Conservation (phyloP, 1,284 basidiomycete species). For the Fomitopsis pinicola region DNA sequence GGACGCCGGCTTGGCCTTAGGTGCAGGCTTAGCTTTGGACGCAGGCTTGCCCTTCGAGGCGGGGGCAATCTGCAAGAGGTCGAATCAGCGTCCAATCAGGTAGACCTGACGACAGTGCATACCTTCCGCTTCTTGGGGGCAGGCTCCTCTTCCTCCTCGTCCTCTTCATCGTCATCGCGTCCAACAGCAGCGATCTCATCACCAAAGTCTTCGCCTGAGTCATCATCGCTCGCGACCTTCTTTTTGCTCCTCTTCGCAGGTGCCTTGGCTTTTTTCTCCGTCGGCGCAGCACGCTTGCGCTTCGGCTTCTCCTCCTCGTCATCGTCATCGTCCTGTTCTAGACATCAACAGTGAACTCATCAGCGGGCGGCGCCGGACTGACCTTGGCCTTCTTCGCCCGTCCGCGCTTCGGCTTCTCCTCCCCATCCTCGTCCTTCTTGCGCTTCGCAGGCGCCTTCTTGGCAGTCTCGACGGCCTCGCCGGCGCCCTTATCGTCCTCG, state of each 20-base stretch:
- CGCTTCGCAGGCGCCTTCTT: slow-evolving; percentile 29
- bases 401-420: slow-evolving; percentile 33
- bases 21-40: slow-evolving; percentile 19
- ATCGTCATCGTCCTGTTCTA: slow-evolving; percentile 19
- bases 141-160: slow-evolving; percentile 24
- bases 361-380: not conserved
- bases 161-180: slow-evolving; percentile 26
- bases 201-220: slow-evolving; percentile 33
- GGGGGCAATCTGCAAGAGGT: slow-evolving; percentile 20
- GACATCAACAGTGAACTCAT: not conserved
- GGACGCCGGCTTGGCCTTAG: slow-evolving; percentile 18
- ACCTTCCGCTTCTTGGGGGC: slow-evolving; percentile 34
- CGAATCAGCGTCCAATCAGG: not conserved
- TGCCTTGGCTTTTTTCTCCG: slow-evolving; percentile 31
- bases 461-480: slow-evolving; percentile 23
- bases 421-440: slow-evolving; percentile 30
- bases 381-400: slow-evolving; percentile 32
- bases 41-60: slow-evolving; percentile 20
- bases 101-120: not conserved
- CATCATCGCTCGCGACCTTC: slow-evolving; percentile 14
- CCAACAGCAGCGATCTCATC: slow-evolving; percentile 30
- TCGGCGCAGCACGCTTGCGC: slow-evolving; percentile 26
- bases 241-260: slow-evolving; percentile 32
- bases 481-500: slow-evolving; percentile 57
- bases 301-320: slow-evolving; percentile 33